Conservation (phyloP, 306 rosid species). For the Sphenostylis stenocarpa region DNA sequence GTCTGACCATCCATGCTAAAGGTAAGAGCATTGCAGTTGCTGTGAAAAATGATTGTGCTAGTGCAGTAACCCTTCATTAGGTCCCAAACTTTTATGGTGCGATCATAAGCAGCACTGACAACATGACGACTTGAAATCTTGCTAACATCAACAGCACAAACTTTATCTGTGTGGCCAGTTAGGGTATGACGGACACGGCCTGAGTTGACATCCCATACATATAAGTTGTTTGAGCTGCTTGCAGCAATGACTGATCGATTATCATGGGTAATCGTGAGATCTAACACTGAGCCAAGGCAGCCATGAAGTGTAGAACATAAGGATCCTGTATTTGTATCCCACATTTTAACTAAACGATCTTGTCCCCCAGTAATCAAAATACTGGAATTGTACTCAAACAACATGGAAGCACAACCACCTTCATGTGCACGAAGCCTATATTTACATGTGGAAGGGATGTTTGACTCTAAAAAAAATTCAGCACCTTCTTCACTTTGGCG, state of each 20-base stretch:
- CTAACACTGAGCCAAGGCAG: constrained; percentile 94
- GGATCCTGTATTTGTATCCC: constrained; percentile 88
- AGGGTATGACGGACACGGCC: constrained; percentile 91
- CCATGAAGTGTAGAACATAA: constrained; percentile 64
- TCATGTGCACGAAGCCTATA: constrained; percentile 79
- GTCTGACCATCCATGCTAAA: constrained; percentile 91
- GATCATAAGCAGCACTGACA: constrained; percentile 94
- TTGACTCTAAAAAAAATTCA: constrained; percentile 76
- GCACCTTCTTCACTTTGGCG: constrained; percentile 97
- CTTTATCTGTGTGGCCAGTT: constrained; percentile 93
- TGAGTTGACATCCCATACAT: constrained; percentile 76
- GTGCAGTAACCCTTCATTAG: constrained; percentile 92
- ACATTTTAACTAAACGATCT: constrained; percentile 77
- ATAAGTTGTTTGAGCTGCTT: constrained; percentile 94
- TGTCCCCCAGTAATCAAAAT: constrained; percentile 93
- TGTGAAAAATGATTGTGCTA: constrained; percentile 73
- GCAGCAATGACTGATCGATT: constrained; percentile 91
- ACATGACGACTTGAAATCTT: constrained; percentile 82
- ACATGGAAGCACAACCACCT: constrained; percentile 87
- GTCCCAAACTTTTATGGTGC: constrained; percentile 97
- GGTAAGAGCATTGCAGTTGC: constrained; percentile 87
- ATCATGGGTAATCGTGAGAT: constrained; percentile 82
- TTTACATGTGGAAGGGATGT: constrained; percentile 72
- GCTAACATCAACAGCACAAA: constrained; percentile 93
- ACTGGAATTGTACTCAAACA: constrained; percentile 77